Evolutionary conservation across 176 grass and related monocot genomes (phyloP), one percentile per base, ranked within the genome.

Genomic region (Paspalum vaginatum): DNA sequence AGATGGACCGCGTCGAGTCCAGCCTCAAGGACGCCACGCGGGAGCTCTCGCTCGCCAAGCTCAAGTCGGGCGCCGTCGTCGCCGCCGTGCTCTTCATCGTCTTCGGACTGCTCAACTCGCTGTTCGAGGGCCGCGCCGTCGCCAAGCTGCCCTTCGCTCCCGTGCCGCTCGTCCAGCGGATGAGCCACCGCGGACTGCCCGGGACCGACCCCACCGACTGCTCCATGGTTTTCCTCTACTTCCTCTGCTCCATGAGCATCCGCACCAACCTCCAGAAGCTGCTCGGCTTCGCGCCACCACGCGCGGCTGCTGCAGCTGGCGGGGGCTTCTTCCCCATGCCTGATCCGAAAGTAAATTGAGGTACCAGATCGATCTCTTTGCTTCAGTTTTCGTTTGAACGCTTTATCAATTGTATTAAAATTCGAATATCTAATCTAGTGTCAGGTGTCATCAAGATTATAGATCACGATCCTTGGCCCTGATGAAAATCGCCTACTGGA

Each of bases 161-260:
- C 39, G 79, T 96, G 44, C 86, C 90, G 16, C 81, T 99, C 70
- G 85, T 96, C 22, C 91, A 91, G 65, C 94, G 94, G 63, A 99
- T 99, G 97, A 99, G 97, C 91, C 97, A 99, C 85, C 87, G 97
- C 12, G 97, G 97, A 1, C 64, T 99, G 11, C 88, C 82, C 22
- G 96, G 92, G 7, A 86, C 74, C 79, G 90, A 99, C 54, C 93
- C 92, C 81, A 95, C 96, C 37, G 96, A 95, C 68, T 99, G 96
- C 85, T 95, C 97, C 87, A 95, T 99, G 97, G 93, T 91, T 22
- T 99, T 99, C 89, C 89, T 99, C 51, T 99, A 99, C 88, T 95
- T 99, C 83, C 96, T 99, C 58, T 99, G 92, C 76, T 99, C 97
- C 67, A 99, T 99, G 75, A 96, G 93, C 81, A 99, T 99, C 79